Conservation (phyloP, 768 basidiomycete species). For the Pleurotus salmoneostramineus region DNA sequence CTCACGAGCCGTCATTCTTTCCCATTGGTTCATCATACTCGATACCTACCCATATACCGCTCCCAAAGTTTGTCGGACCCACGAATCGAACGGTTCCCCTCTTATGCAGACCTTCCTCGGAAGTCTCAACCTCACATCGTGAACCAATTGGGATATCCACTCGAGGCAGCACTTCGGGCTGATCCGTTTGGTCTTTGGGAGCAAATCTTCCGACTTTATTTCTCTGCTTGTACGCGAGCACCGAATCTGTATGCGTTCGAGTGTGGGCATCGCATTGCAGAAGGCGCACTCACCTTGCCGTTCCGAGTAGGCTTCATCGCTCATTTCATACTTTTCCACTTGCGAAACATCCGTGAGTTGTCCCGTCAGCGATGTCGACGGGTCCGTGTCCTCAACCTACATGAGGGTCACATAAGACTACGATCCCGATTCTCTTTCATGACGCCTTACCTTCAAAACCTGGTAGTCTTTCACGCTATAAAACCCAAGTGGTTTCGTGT, state of each 20-base stretch:
- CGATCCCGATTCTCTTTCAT: no score
- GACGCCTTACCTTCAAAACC: conserved; percentile 64
- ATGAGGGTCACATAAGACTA: not conserved
- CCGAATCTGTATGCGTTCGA: no score
- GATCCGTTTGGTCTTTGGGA: conserved; percentile 33
- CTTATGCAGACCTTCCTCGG: conserved; percentile 65
- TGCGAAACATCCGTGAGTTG: conserved; percentile 81
- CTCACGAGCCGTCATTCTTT: conserved; percentile 94
- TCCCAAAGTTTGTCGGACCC: conserved; percentile 74
- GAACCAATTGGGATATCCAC: conserved; percentile 63
- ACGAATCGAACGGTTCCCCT: conserved; percentile 86
- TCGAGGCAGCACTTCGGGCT: conserved; percentile 16
- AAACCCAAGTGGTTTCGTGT: conserved; percentile 62
- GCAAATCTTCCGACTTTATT: conserved; percentile 90
- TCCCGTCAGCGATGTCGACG: conserved; percentile 71
- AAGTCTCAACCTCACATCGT: conserved; percentile 79
- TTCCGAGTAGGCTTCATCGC: conserved; percentile 74
- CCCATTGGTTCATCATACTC: conserved; percentile 96
- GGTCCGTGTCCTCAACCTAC: conserved; percentile 75
- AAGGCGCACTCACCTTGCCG: conserved; percentile 66
- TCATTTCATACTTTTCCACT: conserved; percentile 92
- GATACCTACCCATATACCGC: conserved; percentile 83
- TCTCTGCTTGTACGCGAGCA: conserved; percentile 83
- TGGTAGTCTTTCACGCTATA: conserved; percentile 78
- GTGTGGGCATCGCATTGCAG: no score